Base-by-base conservation (phyloP, 257 asterid species). In the Ajuga chamaepitys region DNA sequence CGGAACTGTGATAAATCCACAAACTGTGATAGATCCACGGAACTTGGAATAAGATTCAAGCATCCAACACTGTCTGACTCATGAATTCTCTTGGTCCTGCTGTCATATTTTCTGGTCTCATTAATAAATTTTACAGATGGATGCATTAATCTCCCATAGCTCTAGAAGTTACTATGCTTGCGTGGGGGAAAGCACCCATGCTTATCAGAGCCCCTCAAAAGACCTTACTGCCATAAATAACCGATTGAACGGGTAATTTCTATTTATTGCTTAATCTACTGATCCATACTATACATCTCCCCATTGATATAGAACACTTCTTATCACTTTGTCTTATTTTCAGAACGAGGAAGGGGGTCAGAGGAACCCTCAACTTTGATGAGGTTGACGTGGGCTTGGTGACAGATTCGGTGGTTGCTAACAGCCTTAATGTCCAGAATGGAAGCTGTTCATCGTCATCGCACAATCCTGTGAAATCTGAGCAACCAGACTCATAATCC, bases 201-300 rank as follows among this genome's bases (percentile, higher is more conserved):
- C 99, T 26, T 94, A 84, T 71, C 99, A 90, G 83, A 90, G 97
- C 86, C 99, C 99, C 51, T 94, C 99, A 25, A 94, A 94, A 79
- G 99, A 94, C 75, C 75, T 94, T 55, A 86, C 87, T 0, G 92
- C 86, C 71, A 94, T 94, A 74, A 94, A 90, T 59, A 83, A 90
- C 75, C 95, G 91, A 48, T 68, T 94, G 83, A 94, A 90, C 17
- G 91, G 97, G 97, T 90, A 82, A 7, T 0, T 62, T 68, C 38
- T 30, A 26, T 38, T 7, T 17, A 18, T 37, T 30, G 37, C 4
- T 30, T 4, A 8, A 28, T n/a, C 68, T 32, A 4, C n/a, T 57
- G 63, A 52, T 41, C 10, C 32, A 14, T 53, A 38, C 14, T 62
- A 21, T 22, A 4, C 21, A 16, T 41, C 55, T 24, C 24, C 44